Base-by-base conservation (phyloP, 2,329 filamentous ascomycete species). In the Exophiala mesophila region DNA sequence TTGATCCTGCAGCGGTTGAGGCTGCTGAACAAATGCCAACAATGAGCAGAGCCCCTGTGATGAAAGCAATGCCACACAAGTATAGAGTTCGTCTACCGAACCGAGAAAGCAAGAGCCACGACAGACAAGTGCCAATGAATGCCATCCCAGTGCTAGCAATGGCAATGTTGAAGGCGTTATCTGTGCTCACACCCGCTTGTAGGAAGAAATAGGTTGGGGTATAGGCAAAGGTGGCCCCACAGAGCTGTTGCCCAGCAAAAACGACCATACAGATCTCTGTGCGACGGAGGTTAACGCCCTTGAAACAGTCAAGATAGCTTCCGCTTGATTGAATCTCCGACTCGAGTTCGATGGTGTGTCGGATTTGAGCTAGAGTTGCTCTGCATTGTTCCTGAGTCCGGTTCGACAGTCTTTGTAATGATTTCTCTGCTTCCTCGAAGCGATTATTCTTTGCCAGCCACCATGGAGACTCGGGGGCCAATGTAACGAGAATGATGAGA, bases 21-120 rank as follows among this genome's bases (percentile, higher is more conserved):
- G 6, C 53, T 1, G 53, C 47, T 5, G 50, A 53, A 12, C 59
- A 32, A 13, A 57, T 49, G 1, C 52, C 59, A 24, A 62, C 57
- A 5, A 58, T 41, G 30, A 57, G 51, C 5, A 61, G 49, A 1
- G 63, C 43, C 8, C 55, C 36, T 13, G 37, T 40, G 20, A 63
- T 87, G 42, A 66, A 52, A 62, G 75, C 87, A 15, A 94, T 74
- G 3, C 59, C 31, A 70, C 57, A 38, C 8, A 64, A 46, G 39
- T 60, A 63, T 5, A 66, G 43, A 2, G 56, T 58, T 8, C 63
- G 49, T 26, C 57, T 54, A 34, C 61, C 62, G 40, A 63, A 50
- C 41, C 49, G 45, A 9, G 43, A 36, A 45, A 61, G 60, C 4
- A 58, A 39, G 37, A 58, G 53, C 53, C 59, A 61, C 1, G 35